These are phyloP conservation scores for Didymella glomerata DNA, from an alignment of 2,329 filamentous ascomycete genomes.

Conservation along the genomic window DNA sequence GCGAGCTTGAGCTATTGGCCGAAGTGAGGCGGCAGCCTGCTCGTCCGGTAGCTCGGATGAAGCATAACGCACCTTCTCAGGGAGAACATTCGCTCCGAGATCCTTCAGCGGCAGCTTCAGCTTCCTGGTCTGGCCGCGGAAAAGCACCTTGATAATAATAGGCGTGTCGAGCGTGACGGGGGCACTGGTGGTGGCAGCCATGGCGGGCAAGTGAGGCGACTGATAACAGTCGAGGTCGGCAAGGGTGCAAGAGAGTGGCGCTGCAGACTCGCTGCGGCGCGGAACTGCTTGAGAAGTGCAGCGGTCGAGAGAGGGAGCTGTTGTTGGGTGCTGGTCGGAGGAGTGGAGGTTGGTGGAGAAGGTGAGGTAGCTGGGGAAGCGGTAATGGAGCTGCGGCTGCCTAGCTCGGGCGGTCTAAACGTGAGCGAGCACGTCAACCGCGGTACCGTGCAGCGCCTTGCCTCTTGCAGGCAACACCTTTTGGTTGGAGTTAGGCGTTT, in stretches of 20 bases:
- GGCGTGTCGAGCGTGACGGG: constrained; percentile 71
- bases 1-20: constrained; percentile 16
- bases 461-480: constrained; percentile 19
- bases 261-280: constrained; percentile 25
- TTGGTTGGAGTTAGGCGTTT: background rate
- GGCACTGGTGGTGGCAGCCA: constrained; percentile 55
- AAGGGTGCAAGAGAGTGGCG: constrained; percentile 11
- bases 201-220: constrained; percentile 33
- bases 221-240: constrained; percentile 7
- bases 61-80: constrained; percentile 75
- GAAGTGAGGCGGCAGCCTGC: constrained; percentile 31
- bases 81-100: constrained; percentile 75
- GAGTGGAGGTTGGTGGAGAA: constrained; percentile 20
- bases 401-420: constrained; percentile 23
- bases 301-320: constrained; percentile 6
- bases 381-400: constrained; percentile 23
- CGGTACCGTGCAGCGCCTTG: constrained; percentile 17
- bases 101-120: constrained; percentile 92
- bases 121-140: constrained; percentile 77
- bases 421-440: constrained; percentile 20
- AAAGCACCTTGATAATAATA: constrained; percentile 85
- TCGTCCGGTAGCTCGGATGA: constrained; percentile 18
- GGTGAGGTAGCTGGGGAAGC: constrained; percentile 20
- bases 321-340: constrained; percentile 14
- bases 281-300: constrained; percentile 16